Percentiles rank a stretch among this genome's conserved stretches.
phyloP scores from a whole-genome alignment of 345 rosid genomes.

The Triadica sebifera region DNA sequence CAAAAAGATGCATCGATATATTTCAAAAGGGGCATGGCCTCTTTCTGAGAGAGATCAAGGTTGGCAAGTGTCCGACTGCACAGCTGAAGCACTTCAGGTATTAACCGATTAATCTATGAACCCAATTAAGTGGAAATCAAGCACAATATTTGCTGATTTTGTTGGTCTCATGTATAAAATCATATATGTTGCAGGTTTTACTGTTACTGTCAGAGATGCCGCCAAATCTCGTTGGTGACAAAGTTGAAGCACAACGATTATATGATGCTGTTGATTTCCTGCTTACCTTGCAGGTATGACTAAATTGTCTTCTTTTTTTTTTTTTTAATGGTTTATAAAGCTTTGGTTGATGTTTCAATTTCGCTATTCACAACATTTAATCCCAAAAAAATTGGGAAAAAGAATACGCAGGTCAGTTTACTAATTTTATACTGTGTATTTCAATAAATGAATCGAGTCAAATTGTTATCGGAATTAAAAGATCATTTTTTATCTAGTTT shows the following conservation, averaged over 20 bases:
- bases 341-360: too few species aligned
- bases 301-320: too few species aligned
- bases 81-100: constrained; percentile 20
- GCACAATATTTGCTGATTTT: too few species aligned
- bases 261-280: constrained; percentile 23
- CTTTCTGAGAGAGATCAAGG: constrained; percentile 22
- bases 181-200: background rate
- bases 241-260: background rate
- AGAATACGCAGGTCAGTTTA: too few species aligned
- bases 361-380: too few species aligned
- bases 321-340: too few species aligned
- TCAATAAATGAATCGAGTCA: too few species aligned
- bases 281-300: constrained; percentile 17
- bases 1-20: background rate
- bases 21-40: constrained; percentile 17
- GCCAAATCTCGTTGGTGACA: constrained; percentile 16
- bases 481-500: too few species aligned
- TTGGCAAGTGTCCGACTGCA: constrained; percentile 23
- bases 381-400: too few species aligned
- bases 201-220: constrained; percentile 10
- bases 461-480: too few species aligned
- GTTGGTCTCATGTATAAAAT: background rate
- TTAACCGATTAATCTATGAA: background rate
- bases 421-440: too few species aligned
- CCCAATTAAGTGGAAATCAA: too few species aligned